These are phyloP conservation scores for Lepidium campestre DNA, from an alignment of 441 rosid species.

Conservation along the genomic window DNA sequence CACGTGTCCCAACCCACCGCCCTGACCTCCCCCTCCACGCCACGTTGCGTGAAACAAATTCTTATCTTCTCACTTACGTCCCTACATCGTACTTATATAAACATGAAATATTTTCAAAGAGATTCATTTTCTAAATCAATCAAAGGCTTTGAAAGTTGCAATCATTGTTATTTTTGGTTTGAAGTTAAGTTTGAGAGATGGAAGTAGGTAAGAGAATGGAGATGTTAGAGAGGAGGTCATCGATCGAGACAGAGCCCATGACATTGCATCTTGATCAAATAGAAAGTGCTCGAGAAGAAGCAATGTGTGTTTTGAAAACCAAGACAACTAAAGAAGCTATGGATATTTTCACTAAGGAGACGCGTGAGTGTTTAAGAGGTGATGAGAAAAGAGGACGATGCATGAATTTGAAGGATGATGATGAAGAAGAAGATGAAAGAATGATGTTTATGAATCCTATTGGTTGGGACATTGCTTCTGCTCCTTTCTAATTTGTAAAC, in stretches of 20 bases:
- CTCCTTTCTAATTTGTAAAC: constrained; percentile 13
- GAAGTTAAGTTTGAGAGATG: neutral
- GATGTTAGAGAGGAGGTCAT: constrained; percentile 24
- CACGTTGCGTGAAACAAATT: constrained; percentile 15
- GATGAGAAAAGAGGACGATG: neutral
- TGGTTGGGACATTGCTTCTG: constrained; percentile 27
- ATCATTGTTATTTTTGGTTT: neutral
- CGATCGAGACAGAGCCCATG: constrained; percentile 31
- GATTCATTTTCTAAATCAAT: neutral
- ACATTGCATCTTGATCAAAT: constrained; percentile 20
- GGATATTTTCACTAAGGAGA: constrained; percentile 25
- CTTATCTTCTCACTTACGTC: constrained; percentile 7
- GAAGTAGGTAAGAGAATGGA: constrained; percentile 16
- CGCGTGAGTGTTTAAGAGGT: constrained; percentile 4
- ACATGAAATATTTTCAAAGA: too few species aligned
- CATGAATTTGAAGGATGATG: neutral
- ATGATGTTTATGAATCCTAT: neutral
- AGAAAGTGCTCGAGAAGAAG: constrained; percentile 24
- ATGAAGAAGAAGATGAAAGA: constrained; percentile 5
- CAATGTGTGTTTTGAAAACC: constrained; percentile 13
- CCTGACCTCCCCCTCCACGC: neutral
- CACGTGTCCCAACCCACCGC: constrained; percentile 17
- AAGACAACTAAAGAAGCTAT: constrained; percentile 25
- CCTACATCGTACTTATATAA: constrained; percentile 10
- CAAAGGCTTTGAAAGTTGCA: neutral